A percentile compares a stretch with the other conserved stretches of the same genome.
phyloP scores from a whole-genome alignment of 176 grass and related monocot genomes.

The Phragmites australis region DNA sequence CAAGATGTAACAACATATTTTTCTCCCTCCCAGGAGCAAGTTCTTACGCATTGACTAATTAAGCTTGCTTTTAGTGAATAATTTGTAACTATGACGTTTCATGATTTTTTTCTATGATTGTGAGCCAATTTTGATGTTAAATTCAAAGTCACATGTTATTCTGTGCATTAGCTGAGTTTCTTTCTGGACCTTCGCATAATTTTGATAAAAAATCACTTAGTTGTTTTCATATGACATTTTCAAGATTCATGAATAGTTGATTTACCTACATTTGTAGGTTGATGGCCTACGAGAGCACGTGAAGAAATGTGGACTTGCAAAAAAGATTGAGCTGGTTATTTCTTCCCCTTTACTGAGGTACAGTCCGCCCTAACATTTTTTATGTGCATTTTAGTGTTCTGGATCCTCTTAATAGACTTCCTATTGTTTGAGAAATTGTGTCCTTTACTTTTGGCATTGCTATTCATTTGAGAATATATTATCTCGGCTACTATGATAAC shows the following conservation, averaged over 20 bases:
- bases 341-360: slow-evolving; percentile 88
- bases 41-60: no score
- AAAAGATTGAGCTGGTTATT: slow-evolving; percentile 80
- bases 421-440: background rate
- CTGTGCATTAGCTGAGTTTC: background rate
- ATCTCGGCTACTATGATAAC: background rate
- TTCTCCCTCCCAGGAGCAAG: background rate
- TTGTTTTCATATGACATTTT: background rate
- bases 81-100: background rate
- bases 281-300: slow-evolving; percentile 62
- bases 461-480: no score
- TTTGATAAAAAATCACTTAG: background rate
- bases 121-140: background rate
- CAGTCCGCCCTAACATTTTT: background rate
- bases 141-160: background rate
- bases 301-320: slow-evolving; percentile 49
- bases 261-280: slow-evolving; percentile 47
- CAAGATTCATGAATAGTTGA: background rate
- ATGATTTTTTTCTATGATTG: background rate
- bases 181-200: background rate
- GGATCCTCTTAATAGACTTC: slow-evolving; percentile 5
- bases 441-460: background rate
- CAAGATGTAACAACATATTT: background rate
- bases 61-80: no score
- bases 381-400: background rate